phyloP scores from a whole-genome alignment of 1,139 yeast genomes.

The Candida sanyaensis region DNA sequence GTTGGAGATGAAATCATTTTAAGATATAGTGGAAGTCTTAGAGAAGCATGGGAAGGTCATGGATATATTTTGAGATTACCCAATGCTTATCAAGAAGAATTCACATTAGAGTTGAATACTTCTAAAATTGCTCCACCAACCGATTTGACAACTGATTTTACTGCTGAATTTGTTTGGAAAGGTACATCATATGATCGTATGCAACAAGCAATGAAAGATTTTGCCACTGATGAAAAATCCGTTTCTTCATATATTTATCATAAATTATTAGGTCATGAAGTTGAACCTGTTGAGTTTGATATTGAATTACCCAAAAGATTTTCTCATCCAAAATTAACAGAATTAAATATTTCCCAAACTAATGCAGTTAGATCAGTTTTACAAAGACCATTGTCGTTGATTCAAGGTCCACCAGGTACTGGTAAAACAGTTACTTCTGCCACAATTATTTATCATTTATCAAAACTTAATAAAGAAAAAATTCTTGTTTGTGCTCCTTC shows the following conservation, averaged over 20 bases:
- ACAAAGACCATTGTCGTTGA: constrained; percentile 75
- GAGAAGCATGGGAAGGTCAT: constrained; percentile 63
- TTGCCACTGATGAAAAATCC: constrained; percentile 72
- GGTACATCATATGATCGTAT: constrained; percentile 81
- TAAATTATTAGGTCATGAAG: constrained; percentile 80
- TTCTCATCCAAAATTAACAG: constrained; percentile 67
- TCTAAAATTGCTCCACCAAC: constrained; percentile 58
- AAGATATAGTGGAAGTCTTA: constrained; percentile 54
- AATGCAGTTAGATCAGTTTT: constrained; percentile 76
- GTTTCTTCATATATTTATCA: constrained; percentile 80
- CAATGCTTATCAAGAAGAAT: constrained; percentile 64
- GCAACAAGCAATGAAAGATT: constrained; percentile 72
- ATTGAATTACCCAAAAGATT: constrained; percentile 59
- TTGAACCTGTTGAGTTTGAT: constrained; percentile 63
- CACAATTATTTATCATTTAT: constrained; percentile 78
- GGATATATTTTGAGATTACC: constrained; percentile 80
- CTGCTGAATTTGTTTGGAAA: constrained; percentile 90
- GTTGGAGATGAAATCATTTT: constrained; percentile 83
- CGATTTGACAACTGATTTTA: constrained; percentile 63
- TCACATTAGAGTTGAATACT: constrained; percentile 67
- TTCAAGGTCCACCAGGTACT: constrained; percentile 99
- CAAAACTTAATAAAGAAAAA: constrained; percentile 54
- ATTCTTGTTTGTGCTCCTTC: constrained; percentile 94
- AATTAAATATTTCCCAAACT: constrained; percentile 74
- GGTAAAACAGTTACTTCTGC: constrained; percentile 96